Evolutionary conservation across 2,329 filamentous ascomycete species (phyloP), one percentile per base, ranked within the genome.

Genomic region (Pleomassaria siparia): DNA sequence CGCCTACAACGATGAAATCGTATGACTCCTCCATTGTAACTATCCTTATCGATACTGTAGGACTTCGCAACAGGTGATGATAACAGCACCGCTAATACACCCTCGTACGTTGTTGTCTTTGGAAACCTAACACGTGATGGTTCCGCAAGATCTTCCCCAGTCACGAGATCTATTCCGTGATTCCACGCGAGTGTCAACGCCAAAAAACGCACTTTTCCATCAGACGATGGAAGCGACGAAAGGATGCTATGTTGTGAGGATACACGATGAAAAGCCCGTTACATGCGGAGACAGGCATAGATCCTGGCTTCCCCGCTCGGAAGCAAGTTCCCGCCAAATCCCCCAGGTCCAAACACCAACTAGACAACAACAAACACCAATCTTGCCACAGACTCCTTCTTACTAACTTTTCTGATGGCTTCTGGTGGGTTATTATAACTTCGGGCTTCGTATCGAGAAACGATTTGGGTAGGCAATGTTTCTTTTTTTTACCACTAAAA

Each of bases 1-100:
- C 58, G 16, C 66, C 66, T 41, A 70, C 62, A 16, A 70, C 46
- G 35, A 70, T 63, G 50, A 68, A 68, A 44, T 68, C 66, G 33
- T 49, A 56, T 21, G 33, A 8, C n/a, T 24, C 15, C 8, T 37
- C 37, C 49, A 51, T 51, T 13, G 22, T 28, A 24, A 35, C 4
- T 10, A 35, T 30, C 12, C 29, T 5, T n/a, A 30, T n/a, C 12
- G 15, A 30, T 4, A 5, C 12, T 28, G 25, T 7, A 30, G 12
- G 29, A 30, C 15, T 13, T 30, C 29, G 29, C 13, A n/a, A 13
- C 8, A 30, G 13, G 15, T 30, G 13, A 5, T 9, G 29, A n/a
- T 6, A 30, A 9, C 29, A n/a, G n/a, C n/a, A n/a, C n/a, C n/a
- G n/a, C n/a, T 11, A 5, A 11, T 30, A 13, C 12, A n/a, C 13